Evolutionary conservation across 495 filamentous ascomycete genomes (phyloP).

Genomic region (Haplographium delicatum): DNA sequence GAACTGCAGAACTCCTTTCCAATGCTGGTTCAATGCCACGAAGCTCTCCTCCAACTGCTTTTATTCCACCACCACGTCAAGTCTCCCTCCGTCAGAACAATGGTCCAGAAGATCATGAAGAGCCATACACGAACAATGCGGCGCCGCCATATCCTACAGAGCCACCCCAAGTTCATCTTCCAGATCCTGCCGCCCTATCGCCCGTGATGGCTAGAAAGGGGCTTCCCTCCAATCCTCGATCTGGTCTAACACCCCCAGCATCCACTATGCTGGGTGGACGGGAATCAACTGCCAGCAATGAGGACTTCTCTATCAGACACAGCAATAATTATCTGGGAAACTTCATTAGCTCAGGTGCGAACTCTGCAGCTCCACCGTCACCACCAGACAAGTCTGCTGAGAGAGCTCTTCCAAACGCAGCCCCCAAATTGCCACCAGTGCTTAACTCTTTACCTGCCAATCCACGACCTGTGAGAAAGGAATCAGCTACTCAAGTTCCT

Average conservation of each 20-base stretch:
- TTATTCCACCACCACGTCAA: conserved; percentile 23
- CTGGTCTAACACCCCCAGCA: conserved; percentile 24
- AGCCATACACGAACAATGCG: conserved; percentile 4
- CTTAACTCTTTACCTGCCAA: conserved; percentile 13
- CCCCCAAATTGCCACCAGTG: conserved; percentile 12
- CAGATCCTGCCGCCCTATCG: neutral
- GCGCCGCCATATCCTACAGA: conserved; percentile 20
- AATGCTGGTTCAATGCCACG: conserved; percentile 22
- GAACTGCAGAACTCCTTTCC: conserved; percentile 17
- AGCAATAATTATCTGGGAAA: conserved; percentile 43
- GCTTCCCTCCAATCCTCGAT: conserved; percentile 14
- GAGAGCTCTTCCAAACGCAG: conserved; percentile 19
- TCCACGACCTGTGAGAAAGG: conserved; percentile 36
- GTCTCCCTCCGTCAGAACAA: conserved; percentile 18
- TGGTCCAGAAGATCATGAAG: conserved; percentile 10
- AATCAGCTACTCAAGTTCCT: conserved; percentile 18
- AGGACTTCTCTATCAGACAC: conserved; percentile 30
- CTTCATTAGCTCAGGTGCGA: conserved; percentile 26
- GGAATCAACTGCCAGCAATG: conserved; percentile 32
- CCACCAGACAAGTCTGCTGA: conserved; percentile 5
- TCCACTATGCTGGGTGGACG: conserved; percentile 20
- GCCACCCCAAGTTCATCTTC: conserved; percentile 18
- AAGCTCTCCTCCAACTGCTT: conserved; percentile 8
- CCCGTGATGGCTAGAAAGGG: conserved; percentile 11
- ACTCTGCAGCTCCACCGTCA: neutral